These are phyloP conservation scores for Xylaria sp. DNA, from an alignment of 2,329 filamentous ascomycete species.

Conservation along the genomic window DNA sequence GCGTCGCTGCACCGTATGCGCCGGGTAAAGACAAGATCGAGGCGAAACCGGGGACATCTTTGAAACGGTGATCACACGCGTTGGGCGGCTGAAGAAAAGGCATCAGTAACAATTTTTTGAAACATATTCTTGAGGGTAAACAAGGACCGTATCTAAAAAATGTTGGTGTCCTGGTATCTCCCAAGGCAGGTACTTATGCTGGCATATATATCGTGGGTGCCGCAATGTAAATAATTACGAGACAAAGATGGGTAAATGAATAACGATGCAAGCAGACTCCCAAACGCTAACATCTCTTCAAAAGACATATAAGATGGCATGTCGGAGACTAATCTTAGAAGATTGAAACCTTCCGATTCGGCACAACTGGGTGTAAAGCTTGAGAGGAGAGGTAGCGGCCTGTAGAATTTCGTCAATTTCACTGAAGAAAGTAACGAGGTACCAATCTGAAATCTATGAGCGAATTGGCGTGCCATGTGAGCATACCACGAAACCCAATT, in stretches of 20 bases:
- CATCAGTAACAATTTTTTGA: background rate
- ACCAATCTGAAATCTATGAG: constrained; percentile 44
- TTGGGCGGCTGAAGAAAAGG: background rate
- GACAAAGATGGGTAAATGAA: background rate
- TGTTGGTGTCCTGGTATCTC: background rate
- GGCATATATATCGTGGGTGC: background rate
- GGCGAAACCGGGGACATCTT: constrained; percentile 49
- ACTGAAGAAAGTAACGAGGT: constrained; percentile 43
- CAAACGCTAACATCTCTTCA: background rate
- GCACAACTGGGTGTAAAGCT: background rate
- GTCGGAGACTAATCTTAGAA: background rate
- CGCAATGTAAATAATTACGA: background rate
- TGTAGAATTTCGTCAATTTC: background rate
- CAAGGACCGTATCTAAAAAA: background rate
- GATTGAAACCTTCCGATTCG: no score
- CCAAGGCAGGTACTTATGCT: background rate
- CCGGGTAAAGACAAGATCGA: constrained; percentile 63
- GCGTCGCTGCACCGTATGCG: constrained; percentile 67
- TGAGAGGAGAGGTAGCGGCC: background rate
- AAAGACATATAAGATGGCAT: background rate
- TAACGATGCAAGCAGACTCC: background rate
- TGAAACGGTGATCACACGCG: constrained; percentile 44
- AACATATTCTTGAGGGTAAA: background rate
- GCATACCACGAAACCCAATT: constrained; percentile 28
- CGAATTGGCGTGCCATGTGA: constrained; percentile 23